These are phyloP conservation scores for Lachnellula hyalina DNA, from an alignment of 2,329 filamentous ascomycete species.

Conservation along the genomic window DNA sequence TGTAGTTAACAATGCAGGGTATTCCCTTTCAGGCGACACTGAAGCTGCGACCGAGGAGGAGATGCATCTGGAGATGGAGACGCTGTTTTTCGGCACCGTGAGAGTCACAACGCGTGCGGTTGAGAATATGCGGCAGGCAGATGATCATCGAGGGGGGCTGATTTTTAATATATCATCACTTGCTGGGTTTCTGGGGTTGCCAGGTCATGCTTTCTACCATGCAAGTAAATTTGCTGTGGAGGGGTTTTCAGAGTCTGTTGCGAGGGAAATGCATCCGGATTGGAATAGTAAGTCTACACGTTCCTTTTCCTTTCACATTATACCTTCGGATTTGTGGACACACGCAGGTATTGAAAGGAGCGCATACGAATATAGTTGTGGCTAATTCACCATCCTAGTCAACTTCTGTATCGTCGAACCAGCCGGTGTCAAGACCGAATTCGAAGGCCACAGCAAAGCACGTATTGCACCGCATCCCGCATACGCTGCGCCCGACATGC, in stretches of 20 bases:
- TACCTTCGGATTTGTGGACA: not conserved
- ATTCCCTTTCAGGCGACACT: conserved; percentile 47
- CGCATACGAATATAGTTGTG: not conserved
- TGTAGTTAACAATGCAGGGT: conserved; percentile 57
- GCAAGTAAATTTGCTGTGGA: conserved; percentile 38
- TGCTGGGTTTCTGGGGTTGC: conserved; percentile 33
- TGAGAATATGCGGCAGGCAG: conserved; percentile 34
- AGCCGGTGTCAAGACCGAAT: conserved; percentile 38
- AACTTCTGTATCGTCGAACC: conserved; percentile 38
- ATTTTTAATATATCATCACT: conserved; percentile 39
- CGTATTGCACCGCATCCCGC: conserved; percentile 21
- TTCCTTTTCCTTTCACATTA: conserved; percentile 20
- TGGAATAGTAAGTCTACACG: conserved; percentile 31
- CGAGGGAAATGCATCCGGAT: conserved; percentile 33
- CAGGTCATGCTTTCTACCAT: conserved; percentile 37
- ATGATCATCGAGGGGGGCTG: conserved; percentile 31
- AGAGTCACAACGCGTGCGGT: conserved; percentile 36
- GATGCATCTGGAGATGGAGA: conserved; percentile 35
- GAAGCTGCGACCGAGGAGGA: conserved; percentile 38
- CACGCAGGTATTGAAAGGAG: conserved; percentile 9
- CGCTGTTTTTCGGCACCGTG: conserved; percentile 40
- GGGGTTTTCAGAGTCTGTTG: conserved; percentile 35
- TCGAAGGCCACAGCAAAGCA: conserved; percentile 33
- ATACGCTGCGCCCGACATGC: conserved; percentile 29
- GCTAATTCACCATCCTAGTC: conserved; percentile 36